Base-by-base conservation (phyloP, 805 yeast genomes). In the Metschnikowia arizonensis region DNA sequence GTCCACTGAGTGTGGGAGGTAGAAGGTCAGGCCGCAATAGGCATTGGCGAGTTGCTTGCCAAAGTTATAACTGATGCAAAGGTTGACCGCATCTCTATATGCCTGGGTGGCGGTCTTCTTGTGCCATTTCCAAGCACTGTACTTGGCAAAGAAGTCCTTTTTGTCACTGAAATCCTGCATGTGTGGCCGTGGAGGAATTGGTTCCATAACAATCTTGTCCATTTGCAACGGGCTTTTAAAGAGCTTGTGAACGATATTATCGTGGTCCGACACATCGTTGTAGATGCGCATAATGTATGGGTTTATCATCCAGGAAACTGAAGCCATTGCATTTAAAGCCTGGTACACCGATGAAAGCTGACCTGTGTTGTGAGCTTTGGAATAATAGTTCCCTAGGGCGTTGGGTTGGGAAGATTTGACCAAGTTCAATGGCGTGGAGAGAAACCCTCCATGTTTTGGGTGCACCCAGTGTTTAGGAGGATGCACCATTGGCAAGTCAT, bases 391-490 rank as follows among this genome's bases (percentile, higher is more conserved):
- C 18, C 50, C 38, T 18, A 61, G 50, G 1, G 58, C 40, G 1
- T 39, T 30, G 3, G 49, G 44, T 17, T 58, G 60, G 0, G 45
- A 40, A 1, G 62, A 49, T 21, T 50, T 49, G 4, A 71, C 58
- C 23, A 61, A 44, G 1, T 65, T 61, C 35, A 55, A 58, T 11
- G 58, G 40, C 29, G 59, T 53, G 10, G 53, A 53, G 17, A 69
- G 47, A 45, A 58, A 70, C 0, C 75, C 76, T 0, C 76, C 76
- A 5, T 49, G 46, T 0, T 28, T 45, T 2, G 72, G 69, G 8
- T 58, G 45, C 0, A 51, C 49, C 75, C 75, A 70, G 7, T 55
- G 54, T 43, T 58, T 58, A 1, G 76, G 75, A 5, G 71, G 68
- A 25, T 52, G 49, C 7, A 72, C 25, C 75, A 72, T 70, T 1